Conservation (phyloP, 345 rosid species). For the Ailanthus altissimus region DNA sequence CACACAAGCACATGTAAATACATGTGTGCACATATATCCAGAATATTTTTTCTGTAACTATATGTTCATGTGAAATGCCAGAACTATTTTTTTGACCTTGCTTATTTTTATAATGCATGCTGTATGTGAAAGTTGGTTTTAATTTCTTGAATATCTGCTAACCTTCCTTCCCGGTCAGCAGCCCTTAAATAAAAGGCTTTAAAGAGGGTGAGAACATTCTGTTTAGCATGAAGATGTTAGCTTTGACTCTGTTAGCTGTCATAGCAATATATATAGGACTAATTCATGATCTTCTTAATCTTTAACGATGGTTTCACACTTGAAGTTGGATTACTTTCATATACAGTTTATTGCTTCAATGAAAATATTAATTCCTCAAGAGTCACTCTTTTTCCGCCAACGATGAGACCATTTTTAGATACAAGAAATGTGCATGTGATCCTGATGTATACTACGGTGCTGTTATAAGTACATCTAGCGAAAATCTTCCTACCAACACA, state of each 20-base stretch:
- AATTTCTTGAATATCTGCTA: background rate
- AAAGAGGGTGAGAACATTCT: background rate
- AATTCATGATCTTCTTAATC: background rate
- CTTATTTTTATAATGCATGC: no score
- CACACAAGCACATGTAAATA: background rate
- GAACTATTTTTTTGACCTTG: no score
- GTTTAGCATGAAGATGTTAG: background rate
- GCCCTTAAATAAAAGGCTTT: no score
- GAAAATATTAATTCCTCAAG: background rate
- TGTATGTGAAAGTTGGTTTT: background rate
- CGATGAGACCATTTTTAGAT: background rate
- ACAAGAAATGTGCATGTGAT: conserved; percentile 5
- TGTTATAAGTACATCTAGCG: background rate
- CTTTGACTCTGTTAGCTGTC: background rate
- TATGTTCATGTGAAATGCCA: background rate
- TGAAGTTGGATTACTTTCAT: background rate
- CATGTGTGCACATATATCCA: background rate
- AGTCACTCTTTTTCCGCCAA: background rate
- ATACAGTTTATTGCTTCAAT: background rate
- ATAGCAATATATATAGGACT: no score
- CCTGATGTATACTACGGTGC: background rate
- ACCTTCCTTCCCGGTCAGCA: no score
- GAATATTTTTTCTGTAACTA: background rate
- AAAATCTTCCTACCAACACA: background rate
- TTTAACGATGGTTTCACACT: background rate